Base-by-base conservation (phyloP, 148 eudicot genomes). In the Agrostemma githago region DNA sequence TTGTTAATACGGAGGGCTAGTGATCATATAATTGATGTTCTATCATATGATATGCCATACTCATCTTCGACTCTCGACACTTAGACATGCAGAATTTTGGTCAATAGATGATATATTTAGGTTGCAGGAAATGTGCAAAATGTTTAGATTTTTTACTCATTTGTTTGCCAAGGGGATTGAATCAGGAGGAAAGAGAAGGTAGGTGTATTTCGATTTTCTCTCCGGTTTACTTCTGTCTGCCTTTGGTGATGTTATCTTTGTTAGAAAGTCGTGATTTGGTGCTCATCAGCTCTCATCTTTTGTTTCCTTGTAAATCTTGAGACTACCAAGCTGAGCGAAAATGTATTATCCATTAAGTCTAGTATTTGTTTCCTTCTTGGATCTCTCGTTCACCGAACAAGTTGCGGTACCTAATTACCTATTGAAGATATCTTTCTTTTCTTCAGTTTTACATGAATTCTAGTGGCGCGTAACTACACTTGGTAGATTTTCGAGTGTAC, bases 251-350 rank as follows among this genome's bases (percentile, higher is more conserved):
- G 21, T 68, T 43, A 19, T n/a, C 7, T 16, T 65, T 65, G 40
- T 40, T 40, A 14, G 6, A 21, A 6, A 40, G 34, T 15, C n/a
- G 68, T 7, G n/a, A 12, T 65, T 39, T 16, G 46, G 40, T 39
- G 16, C 16, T 3, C 5, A 65, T 40, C 16, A 26, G 34, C 8
- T 20, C 64, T 60, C 68, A 5, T 65, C 11, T 65, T 65, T 65
- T 12, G 43, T 64, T 20, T 65, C 68, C 48, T 65, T 65, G 21
- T 41, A 65, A 65, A 39, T 39, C 46, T 40, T n/a, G 20, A 65
- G 8, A 40, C 68, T 39, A 65, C 46, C 68, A 16, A 40, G 26
- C 15, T 16, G 68, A 65, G 68, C 48, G n/a, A 40, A 61, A 65
- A 40, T 41, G 44, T 41, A 40, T 40, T 0, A 15, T 3, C 4